Conservation (phyloP, 257 asterid genomes). For the Thymus mandschuricus region DNA sequence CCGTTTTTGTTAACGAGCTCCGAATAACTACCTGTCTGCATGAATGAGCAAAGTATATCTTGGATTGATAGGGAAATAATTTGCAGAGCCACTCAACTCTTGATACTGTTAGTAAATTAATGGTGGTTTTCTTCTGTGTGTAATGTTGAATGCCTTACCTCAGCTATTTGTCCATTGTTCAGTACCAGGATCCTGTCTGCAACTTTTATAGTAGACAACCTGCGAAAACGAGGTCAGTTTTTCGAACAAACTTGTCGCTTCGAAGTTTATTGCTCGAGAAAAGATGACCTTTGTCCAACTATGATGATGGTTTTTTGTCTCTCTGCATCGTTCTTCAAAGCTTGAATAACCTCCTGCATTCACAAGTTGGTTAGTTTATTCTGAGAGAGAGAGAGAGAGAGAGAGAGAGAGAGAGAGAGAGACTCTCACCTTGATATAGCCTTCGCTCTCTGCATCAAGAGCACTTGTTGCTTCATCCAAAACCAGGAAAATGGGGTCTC, state of each 20-base stretch:
- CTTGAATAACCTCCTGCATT: constrained; percentile 45
- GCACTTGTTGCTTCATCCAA: constrained; percentile 79
- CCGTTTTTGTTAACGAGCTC: constrained; percentile 36
- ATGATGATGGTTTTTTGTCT: constrained; percentile 44
- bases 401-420: neutral
- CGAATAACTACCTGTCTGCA: constrained; percentile 44
- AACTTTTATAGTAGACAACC: constrained; percentile 48
- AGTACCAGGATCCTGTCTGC: constrained; percentile 56
- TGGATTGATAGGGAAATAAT: no score
- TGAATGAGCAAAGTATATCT: neutral
- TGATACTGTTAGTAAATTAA: no score
- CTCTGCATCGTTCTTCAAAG: constrained; percentile 35
- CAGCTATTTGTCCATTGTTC: constrained; percentile 45
- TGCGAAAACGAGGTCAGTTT: constrained; percentile 27
- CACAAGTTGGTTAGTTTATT: neutral
- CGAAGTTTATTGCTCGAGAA: neutral
- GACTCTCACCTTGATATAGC: constrained; percentile 39
- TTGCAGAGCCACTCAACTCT: no score
- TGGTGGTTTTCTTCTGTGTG: no score
- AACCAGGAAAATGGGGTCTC: constrained; percentile 57
- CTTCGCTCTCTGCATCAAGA: constrained; percentile 65
- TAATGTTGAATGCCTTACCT: constrained; percentile 35
- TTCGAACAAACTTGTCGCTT: neutral
- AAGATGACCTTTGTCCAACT: constrained; percentile 49
- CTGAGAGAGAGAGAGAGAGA: neutral